A percentile compares a stretch with the other conserved stretches of the same genome.
Evolutionary conservation across 2,329 filamentous ascomycete genomes (phyloP).

Genomic region (Botrytis porri): DNA sequence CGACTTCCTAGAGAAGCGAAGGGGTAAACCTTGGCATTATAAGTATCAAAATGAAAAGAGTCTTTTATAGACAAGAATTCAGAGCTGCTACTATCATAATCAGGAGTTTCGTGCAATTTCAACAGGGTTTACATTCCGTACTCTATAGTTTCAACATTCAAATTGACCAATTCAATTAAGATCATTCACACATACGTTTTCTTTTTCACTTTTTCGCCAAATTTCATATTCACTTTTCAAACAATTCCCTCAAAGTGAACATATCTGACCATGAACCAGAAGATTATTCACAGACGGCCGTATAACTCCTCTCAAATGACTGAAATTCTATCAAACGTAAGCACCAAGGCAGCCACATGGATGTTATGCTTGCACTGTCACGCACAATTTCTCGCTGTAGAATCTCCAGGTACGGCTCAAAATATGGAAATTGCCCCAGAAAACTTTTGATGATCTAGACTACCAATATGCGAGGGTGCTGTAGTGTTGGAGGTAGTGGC

Average conservation of each 20-base stretch:
- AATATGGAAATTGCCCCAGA: fast-evolving
- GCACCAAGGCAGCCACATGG: neutral
- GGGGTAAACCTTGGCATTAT: slow-evolving; percentile 14
- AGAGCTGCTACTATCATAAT: neutral
- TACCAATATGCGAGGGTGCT: neutral
- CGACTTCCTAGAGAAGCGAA: neutral
- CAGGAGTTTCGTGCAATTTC: fast-evolving
- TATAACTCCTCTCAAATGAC: neutral
- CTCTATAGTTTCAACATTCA: neutral
- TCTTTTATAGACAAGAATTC: neutral
- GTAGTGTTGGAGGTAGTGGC: neutral
- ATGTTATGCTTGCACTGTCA: neutral
- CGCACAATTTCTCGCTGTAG: fast-evolving
- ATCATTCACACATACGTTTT: neutral
- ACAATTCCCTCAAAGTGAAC: neutral
- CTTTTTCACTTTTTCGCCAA: neutral
- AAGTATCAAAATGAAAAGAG: neutral
- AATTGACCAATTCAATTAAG: neutral
- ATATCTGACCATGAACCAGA: no score
- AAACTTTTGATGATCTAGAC: neutral
- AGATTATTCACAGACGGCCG: fast-evolving
- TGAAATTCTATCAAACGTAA: neutral
- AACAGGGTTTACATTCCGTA: neutral
- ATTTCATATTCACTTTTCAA: neutral
- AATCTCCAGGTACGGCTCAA: neutral